A percentile compares a stretch with the other conserved stretches of the same genome.
Evolutionary conservation across 139 green algal genomes (phyloP).

Genomic region (Volvox reticuliferus): DNA sequence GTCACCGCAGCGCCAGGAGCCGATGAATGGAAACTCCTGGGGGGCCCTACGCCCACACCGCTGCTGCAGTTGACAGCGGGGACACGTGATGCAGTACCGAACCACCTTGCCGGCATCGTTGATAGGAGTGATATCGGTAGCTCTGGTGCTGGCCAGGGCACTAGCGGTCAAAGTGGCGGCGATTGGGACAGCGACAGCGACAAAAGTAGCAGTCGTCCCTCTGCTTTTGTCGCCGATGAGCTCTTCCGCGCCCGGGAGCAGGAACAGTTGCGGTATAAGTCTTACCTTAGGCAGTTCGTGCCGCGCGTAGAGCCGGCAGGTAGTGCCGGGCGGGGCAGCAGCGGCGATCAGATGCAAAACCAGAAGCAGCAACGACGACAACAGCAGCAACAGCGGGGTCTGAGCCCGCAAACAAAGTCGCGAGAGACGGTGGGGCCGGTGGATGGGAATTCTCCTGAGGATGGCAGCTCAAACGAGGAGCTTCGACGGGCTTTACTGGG

Average conservation of each 20-base stretch:
- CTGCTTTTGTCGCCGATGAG: background rate
- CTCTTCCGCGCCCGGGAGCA: background rate
- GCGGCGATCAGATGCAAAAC: background rate
- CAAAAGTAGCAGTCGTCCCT: background rate
- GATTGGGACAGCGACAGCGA: background rate
- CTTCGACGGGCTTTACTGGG: background rate
- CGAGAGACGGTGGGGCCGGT: too few relatives aligned
- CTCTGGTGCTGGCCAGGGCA: background rate
- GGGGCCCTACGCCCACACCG: background rate
- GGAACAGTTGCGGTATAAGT: background rate
- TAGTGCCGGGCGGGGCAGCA: background rate
- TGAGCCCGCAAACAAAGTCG: too few relatives aligned
- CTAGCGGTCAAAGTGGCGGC: background rate
- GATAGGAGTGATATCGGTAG: background rate
- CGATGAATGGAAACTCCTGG: constrained; percentile 6
- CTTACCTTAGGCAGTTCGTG: background rate
- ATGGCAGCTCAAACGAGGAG: background rate
- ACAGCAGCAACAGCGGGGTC: background rate
- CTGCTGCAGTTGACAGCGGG: background rate
- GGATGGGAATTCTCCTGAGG: too few relatives aligned
- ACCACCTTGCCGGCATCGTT: background rate
- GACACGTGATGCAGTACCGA: background rate
- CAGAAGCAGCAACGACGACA: background rate
- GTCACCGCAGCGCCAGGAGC: background rate
- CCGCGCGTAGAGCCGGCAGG: background rate